Conservation (phyloP, 495 filamentous ascomycete genomes). For the Lophiostoma macrostomum region DNA sequence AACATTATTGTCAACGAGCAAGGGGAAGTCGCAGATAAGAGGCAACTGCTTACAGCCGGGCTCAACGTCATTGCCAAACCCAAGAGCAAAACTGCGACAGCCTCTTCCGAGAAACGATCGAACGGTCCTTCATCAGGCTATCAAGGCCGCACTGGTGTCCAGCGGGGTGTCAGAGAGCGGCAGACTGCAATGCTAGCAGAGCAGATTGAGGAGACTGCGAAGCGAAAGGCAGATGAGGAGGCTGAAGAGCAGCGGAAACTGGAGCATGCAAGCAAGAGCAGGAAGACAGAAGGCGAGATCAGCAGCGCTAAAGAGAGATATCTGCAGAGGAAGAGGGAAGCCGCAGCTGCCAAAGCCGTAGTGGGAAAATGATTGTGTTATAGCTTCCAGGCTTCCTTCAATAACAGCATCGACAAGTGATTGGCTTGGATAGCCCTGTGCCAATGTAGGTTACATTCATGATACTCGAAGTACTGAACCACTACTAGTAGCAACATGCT, state of each 20-base stretch:
- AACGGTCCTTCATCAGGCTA: neutral
- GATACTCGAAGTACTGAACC: too few relatives aligned
- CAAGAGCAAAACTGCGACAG: constrained; percentile 38
- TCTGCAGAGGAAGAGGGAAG: constrained; percentile 67
- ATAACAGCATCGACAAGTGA: too few relatives aligned
- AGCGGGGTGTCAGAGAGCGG: constrained; percentile 67
- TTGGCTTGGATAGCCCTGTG: too few relatives aligned
- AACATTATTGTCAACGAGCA: constrained; percentile 83
- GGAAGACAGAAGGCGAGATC: constrained; percentile 74
- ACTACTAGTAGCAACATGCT: too few relatives aligned
- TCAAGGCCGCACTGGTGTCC: constrained; percentile 41
- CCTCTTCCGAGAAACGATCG: constrained; percentile 1
- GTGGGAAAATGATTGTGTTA: too few relatives aligned
- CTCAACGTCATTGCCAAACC: constrained; percentile 73
- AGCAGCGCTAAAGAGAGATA: constrained; percentile 84
- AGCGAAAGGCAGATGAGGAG: constrained; percentile 70
- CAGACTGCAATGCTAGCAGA: constrained; percentile 85
- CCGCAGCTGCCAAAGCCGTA: constrained; percentile 27
- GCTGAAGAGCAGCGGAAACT: constrained; percentile 65
- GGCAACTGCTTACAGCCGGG: constrained; percentile 82
- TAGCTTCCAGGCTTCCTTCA: too few relatives aligned
- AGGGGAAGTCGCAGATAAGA: constrained; percentile 89
- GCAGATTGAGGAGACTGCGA: constrained; percentile 71
- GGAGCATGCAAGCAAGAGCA: constrained; percentile 70
- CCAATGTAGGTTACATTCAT: too few relatives aligned